These are phyloP conservation scores for Eleusine coracana DNA, from an alignment of 176 grass and related monocot species.

Conservation along the genomic window DNA sequence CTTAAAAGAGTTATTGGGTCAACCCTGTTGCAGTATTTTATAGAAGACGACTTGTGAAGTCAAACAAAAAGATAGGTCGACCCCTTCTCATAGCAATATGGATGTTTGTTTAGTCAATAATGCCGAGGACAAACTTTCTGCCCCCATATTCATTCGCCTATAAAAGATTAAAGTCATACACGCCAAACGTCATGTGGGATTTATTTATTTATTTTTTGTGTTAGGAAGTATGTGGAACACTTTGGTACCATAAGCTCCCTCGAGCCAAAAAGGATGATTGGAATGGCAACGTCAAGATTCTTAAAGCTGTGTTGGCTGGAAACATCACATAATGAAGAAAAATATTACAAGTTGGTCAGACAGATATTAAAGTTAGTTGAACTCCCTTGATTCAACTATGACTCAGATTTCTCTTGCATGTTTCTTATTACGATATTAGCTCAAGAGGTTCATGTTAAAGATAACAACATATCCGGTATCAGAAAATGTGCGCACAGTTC, in stretches of 20 bases:
- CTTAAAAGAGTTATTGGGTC: constrained; percentile 26
- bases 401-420: background rate
- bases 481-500: background rate
- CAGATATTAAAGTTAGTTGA: constrained; percentile 24
- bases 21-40: constrained; percentile 21
- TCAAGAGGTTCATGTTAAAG: constrained; percentile 2
- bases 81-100: background rate
- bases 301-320: constrained; percentile 3
- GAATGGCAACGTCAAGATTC: constrained; percentile 47
- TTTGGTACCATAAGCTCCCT: constrained; percentile 21
- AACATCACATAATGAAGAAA: constrained; percentile 13
- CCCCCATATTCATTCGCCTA: constrained; percentile 16
- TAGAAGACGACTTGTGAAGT: constrained; percentile 37
- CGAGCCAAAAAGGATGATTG: constrained; percentile 31
- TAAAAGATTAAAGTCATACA: constrained; percentile 33
- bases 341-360: background rate
- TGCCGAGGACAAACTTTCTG: constrained; percentile 24
- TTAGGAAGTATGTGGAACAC: background rate
- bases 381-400: constrained; percentile 13
- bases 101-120: constrained; percentile 27
- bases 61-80: constrained; percentile 41
- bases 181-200: constrained; percentile 4
- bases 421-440: background rate
- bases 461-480: background rate
- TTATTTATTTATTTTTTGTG: background rate